Evolutionary conservation across 305 asterid genomes (phyloP).

Genomic region (Salvia sclarea): DNA sequence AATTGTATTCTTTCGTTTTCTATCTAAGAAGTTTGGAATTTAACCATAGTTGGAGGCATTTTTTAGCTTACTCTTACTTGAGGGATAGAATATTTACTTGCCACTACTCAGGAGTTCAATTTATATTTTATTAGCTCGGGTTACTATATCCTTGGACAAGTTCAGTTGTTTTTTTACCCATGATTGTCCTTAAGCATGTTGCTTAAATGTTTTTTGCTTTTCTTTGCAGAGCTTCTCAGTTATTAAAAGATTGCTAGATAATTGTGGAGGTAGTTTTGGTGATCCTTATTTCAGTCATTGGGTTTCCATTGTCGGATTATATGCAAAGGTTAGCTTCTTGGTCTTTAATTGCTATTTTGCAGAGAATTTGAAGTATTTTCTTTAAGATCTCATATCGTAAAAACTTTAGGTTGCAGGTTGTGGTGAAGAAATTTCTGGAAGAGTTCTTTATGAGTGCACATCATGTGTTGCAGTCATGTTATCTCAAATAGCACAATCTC

Average conservation of each 20-base stretch:
- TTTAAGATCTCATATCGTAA: constrained; percentile 34
- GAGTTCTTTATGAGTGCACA: constrained; percentile 76
- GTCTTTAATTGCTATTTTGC: constrained; percentile 14
- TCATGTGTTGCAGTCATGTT: constrained; percentile 82
- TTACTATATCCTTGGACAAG: constrained; percentile 27
- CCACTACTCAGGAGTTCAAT: constrained; percentile 14
- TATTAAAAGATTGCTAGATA: constrained; percentile 69
- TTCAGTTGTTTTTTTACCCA: constrained; percentile 26
- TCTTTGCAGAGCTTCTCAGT: constrained; percentile 75
- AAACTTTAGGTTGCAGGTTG: constrained; percentile 64
- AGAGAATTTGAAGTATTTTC: constrained; percentile 25
- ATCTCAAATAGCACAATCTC: constrained; percentile 69
- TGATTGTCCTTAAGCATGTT: constrained; percentile 31
- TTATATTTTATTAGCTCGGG: constrained; percentile 3
- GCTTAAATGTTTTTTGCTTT: constrained; percentile 27
- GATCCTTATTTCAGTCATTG: constrained; percentile 72
- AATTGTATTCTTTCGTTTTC: constrained; percentile 11
- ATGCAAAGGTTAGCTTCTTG: constrained; percentile 70
- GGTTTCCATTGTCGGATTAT: constrained; percentile 67
- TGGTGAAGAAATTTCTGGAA: constrained; percentile 71
- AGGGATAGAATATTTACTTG: constrained; percentile 11
- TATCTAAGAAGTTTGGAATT: constrained; percentile 5
- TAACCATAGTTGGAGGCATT: constrained; percentile 10
- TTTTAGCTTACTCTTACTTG: constrained; percentile 14
- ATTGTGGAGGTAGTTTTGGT: constrained; percentile 54